Conservation (phyloP, 1,284 basidiomycete species). For the Tilletia caries region DNA sequence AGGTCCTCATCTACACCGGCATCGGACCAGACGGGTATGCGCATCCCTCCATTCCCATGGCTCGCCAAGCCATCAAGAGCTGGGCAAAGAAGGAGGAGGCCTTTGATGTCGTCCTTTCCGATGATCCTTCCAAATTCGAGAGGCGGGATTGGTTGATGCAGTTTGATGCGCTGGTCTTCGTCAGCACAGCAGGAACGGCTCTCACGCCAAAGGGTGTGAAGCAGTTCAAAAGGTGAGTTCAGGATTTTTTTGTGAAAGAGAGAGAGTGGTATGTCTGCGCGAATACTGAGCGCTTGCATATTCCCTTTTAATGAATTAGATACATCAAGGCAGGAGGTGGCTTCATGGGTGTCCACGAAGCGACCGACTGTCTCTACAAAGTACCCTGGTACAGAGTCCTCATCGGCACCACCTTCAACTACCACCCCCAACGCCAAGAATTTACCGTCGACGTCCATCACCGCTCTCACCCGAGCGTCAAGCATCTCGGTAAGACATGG, state of each 20-base stretch:
- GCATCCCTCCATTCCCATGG: slow-evolving; percentile 38
- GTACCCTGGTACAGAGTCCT: slow-evolving; percentile 38
- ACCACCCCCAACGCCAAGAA: slow-evolving; percentile 33
- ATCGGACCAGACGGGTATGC: slow-evolving; percentile 24
- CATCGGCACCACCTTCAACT: slow-evolving; percentile 40
- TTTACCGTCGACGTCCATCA: slow-evolving; percentile 30
- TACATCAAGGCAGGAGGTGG: slow-evolving; percentile 45
- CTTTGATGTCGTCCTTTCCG: slow-evolving; percentile 29
- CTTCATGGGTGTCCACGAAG: slow-evolving; percentile 44
- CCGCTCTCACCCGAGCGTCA: slow-evolving; percentile 32
- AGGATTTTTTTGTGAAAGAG: too few species aligned
- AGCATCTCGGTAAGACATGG: slow-evolving; percentile 34
- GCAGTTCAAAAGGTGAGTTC: slow-evolving; percentile 19
- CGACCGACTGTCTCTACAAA: slow-evolving; percentile 12
- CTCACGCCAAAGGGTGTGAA: slow-evolving; percentile 28
- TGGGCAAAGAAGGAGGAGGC: slow-evolving; percentile 26
- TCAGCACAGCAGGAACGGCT: slow-evolving; percentile 35
- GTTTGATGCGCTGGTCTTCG: slow-evolving; percentile 43
- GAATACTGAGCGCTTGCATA: too few species aligned
- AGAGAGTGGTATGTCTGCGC: too few species aligned
- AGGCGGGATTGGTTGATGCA: slow-evolving; percentile 28
- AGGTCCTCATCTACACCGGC: slow-evolving; percentile 17
- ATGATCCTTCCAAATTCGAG: slow-evolving; percentile 35
- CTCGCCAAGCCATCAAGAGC: slow-evolving; percentile 30
- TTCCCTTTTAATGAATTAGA: not conserved